phyloP scores from a whole-genome alignment of 306 rosid genomes.

The Castanopsis chinensis region DNA sequence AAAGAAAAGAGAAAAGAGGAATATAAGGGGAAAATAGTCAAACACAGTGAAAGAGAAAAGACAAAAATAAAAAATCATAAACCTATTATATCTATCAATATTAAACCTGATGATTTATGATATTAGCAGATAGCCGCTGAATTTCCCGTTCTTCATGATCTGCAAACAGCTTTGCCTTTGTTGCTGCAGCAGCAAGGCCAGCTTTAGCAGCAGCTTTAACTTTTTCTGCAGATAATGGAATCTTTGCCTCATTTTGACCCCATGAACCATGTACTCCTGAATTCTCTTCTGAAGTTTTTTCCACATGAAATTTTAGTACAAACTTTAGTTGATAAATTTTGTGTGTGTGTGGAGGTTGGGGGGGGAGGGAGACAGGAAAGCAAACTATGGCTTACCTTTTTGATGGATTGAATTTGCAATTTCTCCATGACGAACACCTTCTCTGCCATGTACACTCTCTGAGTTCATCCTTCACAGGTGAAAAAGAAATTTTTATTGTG shows the following conservation, averaged over 20 bases:
- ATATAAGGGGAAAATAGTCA: background rate
- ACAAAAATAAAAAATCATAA: background rate
- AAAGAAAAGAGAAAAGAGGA: background rate
- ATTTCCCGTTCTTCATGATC: conserved; percentile 99
- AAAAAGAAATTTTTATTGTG: conserved; percentile 23
- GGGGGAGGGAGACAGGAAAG: background rate
- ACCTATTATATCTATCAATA: background rate
- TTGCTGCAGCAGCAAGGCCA: conserved; percentile 97
- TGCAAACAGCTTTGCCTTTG: conserved; percentile 91
- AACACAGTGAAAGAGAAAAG: conserved; percentile 8
- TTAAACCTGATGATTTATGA: conserved; percentile 89
- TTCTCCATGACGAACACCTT: conserved; percentile 59
- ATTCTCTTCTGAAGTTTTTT: conserved; percentile 56
- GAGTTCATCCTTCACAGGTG: conserved; percentile 56
- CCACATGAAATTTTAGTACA: conserved; percentile 15
- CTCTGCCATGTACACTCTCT: conserved; percentile 54
- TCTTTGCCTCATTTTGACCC: conserved; percentile 57
- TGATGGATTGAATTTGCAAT: conserved; percentile 53
- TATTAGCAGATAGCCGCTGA: conserved; percentile 95
- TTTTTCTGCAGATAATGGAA: conserved; percentile 64
- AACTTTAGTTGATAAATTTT: background rate
- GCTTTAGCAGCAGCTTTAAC: conserved; percentile 88
- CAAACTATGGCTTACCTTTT: conserved; percentile 54
- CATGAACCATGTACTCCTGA: conserved; percentile 50
- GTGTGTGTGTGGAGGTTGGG: too few relatives aligned